Conservation (phyloP, 768 basidiomycete species). For the Glaciozyma antarctica region DNA sequence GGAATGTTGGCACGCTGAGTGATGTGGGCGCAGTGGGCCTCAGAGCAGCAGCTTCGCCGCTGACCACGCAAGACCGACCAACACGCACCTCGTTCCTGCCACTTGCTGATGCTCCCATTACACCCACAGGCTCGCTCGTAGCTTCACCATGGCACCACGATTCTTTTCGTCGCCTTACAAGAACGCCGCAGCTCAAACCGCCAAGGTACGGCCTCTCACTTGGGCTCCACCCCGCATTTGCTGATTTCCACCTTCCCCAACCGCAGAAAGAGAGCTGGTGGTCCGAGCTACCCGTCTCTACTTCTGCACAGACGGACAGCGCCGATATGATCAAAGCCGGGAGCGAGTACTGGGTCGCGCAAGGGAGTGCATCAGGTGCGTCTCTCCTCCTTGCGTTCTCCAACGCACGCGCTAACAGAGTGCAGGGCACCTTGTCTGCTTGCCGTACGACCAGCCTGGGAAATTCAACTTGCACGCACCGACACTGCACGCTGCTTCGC, state of each 20-base stretch:
- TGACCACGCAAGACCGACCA: no score
- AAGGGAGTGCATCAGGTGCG: slow-evolving; percentile 16
- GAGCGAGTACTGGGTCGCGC: slow-evolving; percentile 18
- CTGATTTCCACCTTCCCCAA: neutral
- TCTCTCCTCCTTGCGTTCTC: neutral
- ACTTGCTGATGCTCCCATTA: no score
- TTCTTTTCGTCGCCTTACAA: slow-evolving; percentile 31
- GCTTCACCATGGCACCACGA: slow-evolving; percentile 21
- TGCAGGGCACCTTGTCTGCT: slow-evolving; percentile 18
- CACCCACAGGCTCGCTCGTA: no score
- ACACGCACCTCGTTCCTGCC: no score
- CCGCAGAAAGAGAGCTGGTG: slow-evolving; percentile 27
- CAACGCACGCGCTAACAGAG: neutral
- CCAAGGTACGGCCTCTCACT: slow-evolving; percentile 12
- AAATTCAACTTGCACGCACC: slow-evolving; percentile 11
- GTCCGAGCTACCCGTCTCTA: slow-evolving; percentile 23
- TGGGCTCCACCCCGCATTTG: neutral
- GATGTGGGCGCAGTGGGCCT: no score
- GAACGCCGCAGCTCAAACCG: slow-evolving; percentile 15
- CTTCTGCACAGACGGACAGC: slow-evolving; percentile 3
- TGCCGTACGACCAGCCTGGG: slow-evolving; percentile 11
- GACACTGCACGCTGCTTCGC: neutral
- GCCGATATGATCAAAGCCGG: slow-evolving; percentile 6
- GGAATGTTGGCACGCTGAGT: no score
- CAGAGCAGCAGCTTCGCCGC: no score